Base-by-base conservation (phyloP, 2,329 filamentous ascomycete genomes). In the Sordariomycetes sp. region DNA sequence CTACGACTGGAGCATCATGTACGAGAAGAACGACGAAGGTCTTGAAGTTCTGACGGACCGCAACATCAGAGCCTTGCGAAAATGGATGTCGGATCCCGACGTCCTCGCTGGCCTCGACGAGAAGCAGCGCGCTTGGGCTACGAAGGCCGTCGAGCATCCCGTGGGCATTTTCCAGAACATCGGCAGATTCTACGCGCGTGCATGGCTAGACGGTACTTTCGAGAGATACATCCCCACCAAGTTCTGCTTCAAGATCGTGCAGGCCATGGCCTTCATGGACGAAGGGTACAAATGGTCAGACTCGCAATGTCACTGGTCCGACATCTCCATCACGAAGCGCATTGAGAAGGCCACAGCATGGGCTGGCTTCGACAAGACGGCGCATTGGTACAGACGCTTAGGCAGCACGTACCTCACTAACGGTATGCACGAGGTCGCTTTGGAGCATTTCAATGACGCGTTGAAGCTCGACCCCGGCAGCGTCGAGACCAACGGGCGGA, bases 201-300 rank as follows among this genome's bases (percentile, higher is more conserved):
- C 58, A 0, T 64, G 60, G 60, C 48, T 64, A 0, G 51, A 53
- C 0, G 43, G 46, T 4, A 46, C 50, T 4, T 62, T 53, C 19
- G 42, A 49, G 18, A 47, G 46, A 21, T 63, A 63, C 23, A 45
- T 63, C 6, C 58, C 60, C 5, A 61, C 60, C 0, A 42, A 58
- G 0, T 59, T 63, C 36, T 64, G 60, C 40, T 62, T 64, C 39
- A 58, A 61, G 35, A 61, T 64, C 24, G 60, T 64, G 4, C 60
- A 64, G 36, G 57, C 51, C 27, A 49, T 62, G 20, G 57, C 60
- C 5, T 56, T 57, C 3, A 54, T 63, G 46, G 49, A 62, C 11
- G 50, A 52, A 2, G 61, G 57, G 3, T 46, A 52, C 34, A 56
- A 53, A 0, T 63, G 56, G 55, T 51, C 51, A 1, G 53, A 59